Conservation (phyloP, 345 rosid species). For the Anacardium occidentale region DNA sequence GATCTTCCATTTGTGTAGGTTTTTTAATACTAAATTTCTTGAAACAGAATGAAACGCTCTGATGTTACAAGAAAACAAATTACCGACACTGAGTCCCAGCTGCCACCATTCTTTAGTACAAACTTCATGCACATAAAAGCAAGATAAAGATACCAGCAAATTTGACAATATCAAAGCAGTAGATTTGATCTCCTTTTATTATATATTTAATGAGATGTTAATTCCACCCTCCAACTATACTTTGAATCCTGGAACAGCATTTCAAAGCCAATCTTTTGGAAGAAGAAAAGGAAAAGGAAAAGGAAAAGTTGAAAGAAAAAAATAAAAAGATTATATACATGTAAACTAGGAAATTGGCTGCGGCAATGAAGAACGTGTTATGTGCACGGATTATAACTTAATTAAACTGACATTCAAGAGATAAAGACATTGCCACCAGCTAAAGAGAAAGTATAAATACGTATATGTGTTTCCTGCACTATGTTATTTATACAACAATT, state of each 20-base stretch:
- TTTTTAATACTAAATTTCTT: too few relatives aligned
- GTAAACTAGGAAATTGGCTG: not conserved
- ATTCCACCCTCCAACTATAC: not conserved
- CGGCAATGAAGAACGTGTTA: not conserved
- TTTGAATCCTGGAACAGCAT: not conserved
- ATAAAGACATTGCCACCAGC: not conserved
- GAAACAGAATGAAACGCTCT: too few relatives aligned
- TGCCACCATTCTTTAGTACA: not conserved
- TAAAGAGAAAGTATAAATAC: too few relatives aligned
- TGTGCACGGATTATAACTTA: not conserved
- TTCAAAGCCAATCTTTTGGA: not conserved
- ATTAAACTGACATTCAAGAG: not conserved
- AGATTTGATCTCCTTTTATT: not conserved
- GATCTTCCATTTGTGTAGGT: not conserved
- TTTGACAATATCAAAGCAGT: not conserved
- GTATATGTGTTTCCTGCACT: too few relatives aligned
- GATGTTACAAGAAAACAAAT: too few relatives aligned
- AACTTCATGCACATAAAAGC: not conserved
- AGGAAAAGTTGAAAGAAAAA: not conserved
- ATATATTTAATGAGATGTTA: not conserved
- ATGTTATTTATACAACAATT: too few relatives aligned
- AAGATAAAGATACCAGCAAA: not conserved
- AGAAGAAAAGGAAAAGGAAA: not conserved
- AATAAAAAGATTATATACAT: not conserved
- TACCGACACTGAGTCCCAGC: too few relatives aligned